Evolutionary conservation across 257 asterid genomes (phyloP).

Genomic region (Parsonsia alboflavescens): DNA sequence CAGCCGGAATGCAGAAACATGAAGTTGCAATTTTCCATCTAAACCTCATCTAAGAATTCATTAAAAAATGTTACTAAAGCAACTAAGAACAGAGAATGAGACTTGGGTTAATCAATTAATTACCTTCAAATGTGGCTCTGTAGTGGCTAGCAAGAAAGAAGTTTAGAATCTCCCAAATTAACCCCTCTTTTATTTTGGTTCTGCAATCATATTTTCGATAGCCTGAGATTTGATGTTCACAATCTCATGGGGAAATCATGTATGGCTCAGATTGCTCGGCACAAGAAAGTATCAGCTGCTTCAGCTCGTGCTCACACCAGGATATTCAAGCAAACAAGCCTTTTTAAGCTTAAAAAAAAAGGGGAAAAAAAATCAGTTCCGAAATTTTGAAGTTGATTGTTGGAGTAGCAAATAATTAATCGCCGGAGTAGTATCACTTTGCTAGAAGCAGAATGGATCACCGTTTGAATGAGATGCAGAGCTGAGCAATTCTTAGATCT

Average conservation of each 20-base stretch:
- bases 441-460: too few relatives aligned
- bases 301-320: constrained; percentile 44
- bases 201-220: too few relatives aligned
- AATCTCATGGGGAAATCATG: background rate
- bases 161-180: background rate
- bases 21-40: background rate
- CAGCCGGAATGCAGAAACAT: background rate
- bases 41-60: too few relatives aligned
- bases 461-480: too few relatives aligned
- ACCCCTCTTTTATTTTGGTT: too few relatives aligned
- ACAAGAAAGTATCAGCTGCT: constrained; percentile 38
- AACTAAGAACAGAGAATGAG: background rate
- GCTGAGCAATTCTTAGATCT: too few relatives aligned
- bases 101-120: background rate
- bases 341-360: constrained; percentile 16
- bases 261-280: background rate
- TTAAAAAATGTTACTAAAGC: too few relatives aligned
- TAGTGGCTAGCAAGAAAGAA: background rate
- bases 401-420: too few relatives aligned
- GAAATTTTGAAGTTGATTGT: too few relatives aligned
- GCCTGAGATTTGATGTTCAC: too few relatives aligned
- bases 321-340: constrained; percentile 22
- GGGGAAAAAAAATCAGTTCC: too few relatives aligned
- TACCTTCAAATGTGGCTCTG: constrained; percentile 11
- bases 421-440: too few relatives aligned